Percentiles rank a stretch among this genome's conserved stretches.
Conservation (phyloP, 805 yeast genomes). For the Cyberlindnera maritima region DNA sequence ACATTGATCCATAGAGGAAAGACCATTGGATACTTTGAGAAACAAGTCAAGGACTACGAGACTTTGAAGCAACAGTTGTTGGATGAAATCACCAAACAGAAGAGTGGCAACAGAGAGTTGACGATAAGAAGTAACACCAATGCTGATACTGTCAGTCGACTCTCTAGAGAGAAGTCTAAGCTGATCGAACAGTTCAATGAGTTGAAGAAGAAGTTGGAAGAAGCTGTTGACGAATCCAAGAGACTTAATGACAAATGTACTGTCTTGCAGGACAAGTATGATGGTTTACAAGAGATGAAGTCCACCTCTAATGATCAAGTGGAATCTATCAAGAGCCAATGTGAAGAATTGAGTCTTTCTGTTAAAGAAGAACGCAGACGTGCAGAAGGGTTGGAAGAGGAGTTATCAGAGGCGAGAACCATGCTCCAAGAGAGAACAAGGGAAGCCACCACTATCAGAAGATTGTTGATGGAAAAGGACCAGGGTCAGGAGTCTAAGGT, state of each 20-base stretch:
- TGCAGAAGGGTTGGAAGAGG: conserved; percentile 73
- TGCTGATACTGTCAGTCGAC: conserved; percentile 30
- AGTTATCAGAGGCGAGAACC: conserved; percentile 69
- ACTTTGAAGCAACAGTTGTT: conserved; percentile 24
- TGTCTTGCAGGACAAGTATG: conserved; percentile 38
- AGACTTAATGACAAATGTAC: conserved; percentile 38
- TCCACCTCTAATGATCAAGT: conserved; percentile 39
- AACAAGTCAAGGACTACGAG: conserved; percentile 38
- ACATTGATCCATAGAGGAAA: conserved; percentile 34
- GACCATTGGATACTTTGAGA: conserved; percentile 36
- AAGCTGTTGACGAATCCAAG: conserved; percentile 38
- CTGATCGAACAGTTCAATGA: conserved; percentile 38
- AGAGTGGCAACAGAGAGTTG: conserved; percentile 27
- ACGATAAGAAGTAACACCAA: conserved; percentile 32
- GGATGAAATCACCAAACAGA: conserved; percentile 25
- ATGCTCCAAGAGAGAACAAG: conserved; percentile 77
- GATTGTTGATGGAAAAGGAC: conserved; percentile 67
- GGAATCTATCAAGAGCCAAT: conserved; percentile 57
- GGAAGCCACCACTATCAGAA: conserved; percentile 71
- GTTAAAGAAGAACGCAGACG: conserved; percentile 60
- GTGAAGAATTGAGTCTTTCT: conserved; percentile 68
- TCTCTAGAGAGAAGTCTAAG: conserved; percentile 35
- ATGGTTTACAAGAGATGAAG: conserved; percentile 35
- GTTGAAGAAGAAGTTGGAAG: conserved; percentile 34
- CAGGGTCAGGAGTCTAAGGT: conserved; percentile 48